Evolutionary conservation across 345 rosid genomes (phyloP), one percentile per base, ranked within the genome.

Genomic region (Murraya koenigii): DNA sequence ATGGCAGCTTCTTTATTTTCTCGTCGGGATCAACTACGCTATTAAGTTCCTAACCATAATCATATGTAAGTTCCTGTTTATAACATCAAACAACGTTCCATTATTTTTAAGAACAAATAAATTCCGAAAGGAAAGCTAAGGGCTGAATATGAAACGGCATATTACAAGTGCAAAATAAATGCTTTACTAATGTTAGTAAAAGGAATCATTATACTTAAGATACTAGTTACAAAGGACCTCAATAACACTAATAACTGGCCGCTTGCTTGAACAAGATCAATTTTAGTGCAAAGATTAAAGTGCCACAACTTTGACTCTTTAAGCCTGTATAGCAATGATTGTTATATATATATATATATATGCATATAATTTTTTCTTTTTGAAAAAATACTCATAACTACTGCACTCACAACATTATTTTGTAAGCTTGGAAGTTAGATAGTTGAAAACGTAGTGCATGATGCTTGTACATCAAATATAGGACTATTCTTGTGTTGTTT

Each of bases 1-100:
- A 76, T 15, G 32, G 39, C 66, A 67, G 19, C 58, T 55, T 10
- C 66, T 56, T 76, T 38, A 67, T 15, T 26, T 67, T 23, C 1
- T 73, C 59, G 4, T 76, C 56, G 8, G 58, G 79, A 55, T 73
- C 74, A 36, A 9, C 9, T 19, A 76, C 73, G 35, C 66, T 76
- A 76, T 76, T 66, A 10, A 76, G 79, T 36, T 35, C 30, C 32
- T 76, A 76, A 7, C 38, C 65, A 67, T 67, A 76, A 19, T 76
- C 79, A 56, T 67, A 76, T 0, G 79, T 76, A 56, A 76, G 74
- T 7, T 76, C 74, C 66, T 67, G 55, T 75, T 66, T 30, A 15
- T 35, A 55, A 33, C 44, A 75, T 30, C 35, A 26, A 49, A 75
- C 58, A 26, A 25, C 58, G n/a, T 26, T 8, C 5, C 1, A 17